These are phyloP conservation scores for Penicillium mononematosum DNA, from an alignment of 495 filamentous ascomycete species.

Conservation along the genomic window DNA sequence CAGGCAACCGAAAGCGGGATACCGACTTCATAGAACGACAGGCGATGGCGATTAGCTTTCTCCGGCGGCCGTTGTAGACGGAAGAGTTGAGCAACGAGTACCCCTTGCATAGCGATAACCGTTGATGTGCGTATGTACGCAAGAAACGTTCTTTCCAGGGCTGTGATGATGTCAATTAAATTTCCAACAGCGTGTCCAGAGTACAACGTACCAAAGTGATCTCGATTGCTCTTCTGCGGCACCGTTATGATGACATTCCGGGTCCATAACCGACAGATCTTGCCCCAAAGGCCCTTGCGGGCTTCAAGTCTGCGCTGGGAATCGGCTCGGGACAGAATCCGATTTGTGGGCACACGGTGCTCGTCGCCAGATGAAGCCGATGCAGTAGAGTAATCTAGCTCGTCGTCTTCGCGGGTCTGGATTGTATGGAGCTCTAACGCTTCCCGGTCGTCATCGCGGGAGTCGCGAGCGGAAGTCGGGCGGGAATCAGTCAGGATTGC, in stretches of 20 bases:
- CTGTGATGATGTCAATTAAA: constrained; percentile 38
- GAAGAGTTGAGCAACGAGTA: constrained; percentile 67
- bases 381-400: constrained; percentile 19
- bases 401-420: constrained; percentile 26
- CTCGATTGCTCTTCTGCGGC: constrained; percentile 45
- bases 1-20: constrained; percentile 63
- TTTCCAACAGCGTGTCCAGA: too few species aligned
- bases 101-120: constrained; percentile 64
- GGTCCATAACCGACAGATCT: constrained; percentile 38
- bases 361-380: constrained; percentile 41
- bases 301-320: constrained; percentile 14
- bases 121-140: constrained; percentile 73
- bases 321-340: constrained; percentile 26
- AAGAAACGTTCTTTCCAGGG: constrained; percentile 77
- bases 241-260: constrained; percentile 43
- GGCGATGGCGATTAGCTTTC: constrained; percentile 11
- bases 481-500: constrained; percentile 19
- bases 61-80: constrained; percentile 56
- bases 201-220: constrained; percentile 41
- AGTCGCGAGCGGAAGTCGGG: constrained; percentile 24
- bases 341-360: constrained; percentile 30
- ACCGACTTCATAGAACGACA: constrained; percentile 63
- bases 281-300: constrained; percentile 27
- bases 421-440: constrained; percentile 35
- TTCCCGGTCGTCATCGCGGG: constrained; percentile 22